Percentiles rank a stretch among this genome's conserved stretches.
phyloP scores from a whole-genome alignment of 768 basidiomycete genomes.

The Butyriboletus loyo region DNA sequence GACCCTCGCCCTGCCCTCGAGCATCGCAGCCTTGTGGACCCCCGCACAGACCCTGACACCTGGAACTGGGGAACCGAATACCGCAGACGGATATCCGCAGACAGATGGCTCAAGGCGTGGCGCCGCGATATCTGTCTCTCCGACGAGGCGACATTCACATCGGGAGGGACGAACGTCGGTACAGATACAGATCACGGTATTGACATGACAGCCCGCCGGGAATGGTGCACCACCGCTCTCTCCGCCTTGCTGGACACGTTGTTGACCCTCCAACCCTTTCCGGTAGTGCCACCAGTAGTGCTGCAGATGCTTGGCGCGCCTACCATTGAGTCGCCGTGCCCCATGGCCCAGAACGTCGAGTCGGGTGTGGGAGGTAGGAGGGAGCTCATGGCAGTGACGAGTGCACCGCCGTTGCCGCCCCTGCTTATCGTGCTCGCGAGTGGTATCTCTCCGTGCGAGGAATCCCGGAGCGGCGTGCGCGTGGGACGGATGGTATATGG shows the following conservation, averaged over 20 bases:
- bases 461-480: slow-evolving; percentile 25
- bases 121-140: slow-evolving; percentile 14
- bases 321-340: slow-evolving; percentile 4
- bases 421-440: slow-evolving; percentile 26
- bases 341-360: slow-evolving; percentile 4
- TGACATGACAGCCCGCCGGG: too few species aligned
- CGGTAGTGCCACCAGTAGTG: slow-evolving; percentile 20
- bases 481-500: slow-evolving; percentile 18
- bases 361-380: slow-evolving; percentile 3
- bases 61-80: slow-evolving; percentile 28
- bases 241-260: slow-evolving; percentile 34
- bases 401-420: slow-evolving; percentile 33
- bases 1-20: slow-evolving; percentile 41
- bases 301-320: slow-evolving; percentile 16
- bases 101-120: slow-evolving; percentile 24
- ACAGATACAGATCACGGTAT: background rate
- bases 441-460: slow-evolving; percentile 7
- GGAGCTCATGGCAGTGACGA: slow-evolving; percentile 28
- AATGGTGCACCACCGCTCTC: slow-evolving; percentile 12
- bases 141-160: background rate
- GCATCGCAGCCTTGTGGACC: slow-evolving; percentile 25
- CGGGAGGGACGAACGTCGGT: background rate
- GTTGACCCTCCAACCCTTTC: slow-evolving; percentile 32
- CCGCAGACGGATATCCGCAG: slow-evolving; percentile 20
- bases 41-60: slow-evolving; percentile 13